A percentile compares a stretch with the other conserved stretches of the same genome.
These are phyloP conservation scores for Rhodotorula sp. DNA, from an alignment of 1,284 basidiomycete genomes.

Conservation along the genomic window DNA sequence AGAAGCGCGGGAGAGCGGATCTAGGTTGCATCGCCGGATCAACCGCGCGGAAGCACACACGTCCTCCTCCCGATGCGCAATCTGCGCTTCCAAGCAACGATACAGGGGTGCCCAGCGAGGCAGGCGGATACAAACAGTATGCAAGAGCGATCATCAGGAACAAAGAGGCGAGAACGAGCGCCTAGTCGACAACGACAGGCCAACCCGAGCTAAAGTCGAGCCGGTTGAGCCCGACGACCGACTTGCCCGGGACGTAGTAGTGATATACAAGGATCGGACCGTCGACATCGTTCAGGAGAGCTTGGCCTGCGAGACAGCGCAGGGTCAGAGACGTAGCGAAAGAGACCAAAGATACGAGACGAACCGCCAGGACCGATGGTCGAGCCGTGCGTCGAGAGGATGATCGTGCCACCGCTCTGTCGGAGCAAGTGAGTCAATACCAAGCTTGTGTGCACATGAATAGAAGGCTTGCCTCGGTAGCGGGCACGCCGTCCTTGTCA, in stretches of 20 bases:
- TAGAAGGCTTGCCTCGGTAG: conserved; percentile 49
- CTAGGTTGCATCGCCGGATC: no score
- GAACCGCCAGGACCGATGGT: conserved; percentile 14
- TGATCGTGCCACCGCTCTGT: conserved; percentile 57
- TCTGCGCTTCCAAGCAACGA: no score
- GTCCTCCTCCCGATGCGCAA: no score
- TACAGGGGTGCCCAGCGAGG: no score
- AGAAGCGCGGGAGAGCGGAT: no score
- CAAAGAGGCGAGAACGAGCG: background rate
- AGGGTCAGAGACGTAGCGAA: background rate
- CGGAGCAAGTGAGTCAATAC: background rate
- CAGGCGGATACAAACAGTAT: no score
- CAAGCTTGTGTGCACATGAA: background rate
- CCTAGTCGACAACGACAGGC: background rate
- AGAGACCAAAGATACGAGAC: background rate
- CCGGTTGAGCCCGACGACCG: background rate
- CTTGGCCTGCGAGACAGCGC: background rate
- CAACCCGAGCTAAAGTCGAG: background rate
- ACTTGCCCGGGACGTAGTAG: background rate
- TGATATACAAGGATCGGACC: conserved; percentile 1
- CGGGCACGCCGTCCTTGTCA: conserved; percentile 56
- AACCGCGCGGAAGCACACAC: no score
- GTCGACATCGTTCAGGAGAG: background rate
- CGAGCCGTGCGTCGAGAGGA: conserved; percentile 57
- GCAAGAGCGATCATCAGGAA: background rate